Evolutionary conservation across 805 yeast genomes (phyloP).

Genomic region (Kodamaea jinghongensis): DNA sequence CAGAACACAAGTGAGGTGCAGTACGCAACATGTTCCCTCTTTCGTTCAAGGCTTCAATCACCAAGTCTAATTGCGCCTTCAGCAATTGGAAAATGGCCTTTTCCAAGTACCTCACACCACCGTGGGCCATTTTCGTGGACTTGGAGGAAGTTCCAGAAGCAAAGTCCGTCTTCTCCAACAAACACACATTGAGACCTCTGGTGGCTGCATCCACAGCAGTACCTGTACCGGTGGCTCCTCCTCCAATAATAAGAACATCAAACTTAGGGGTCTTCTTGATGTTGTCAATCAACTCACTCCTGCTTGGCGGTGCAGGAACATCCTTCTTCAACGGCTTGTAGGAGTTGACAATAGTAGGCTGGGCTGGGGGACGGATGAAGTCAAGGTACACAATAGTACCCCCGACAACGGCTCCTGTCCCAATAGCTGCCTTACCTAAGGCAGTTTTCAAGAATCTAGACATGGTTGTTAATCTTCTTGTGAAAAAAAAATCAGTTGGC

Average conservation of each 20-base stretch:
- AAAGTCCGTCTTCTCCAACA: conserved; percentile 84
- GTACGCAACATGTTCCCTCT: conserved; percentile 81
- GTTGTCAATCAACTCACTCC: conserved; percentile 51
- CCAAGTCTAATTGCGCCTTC: conserved; percentile 83
- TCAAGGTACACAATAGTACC: conserved; percentile 40
- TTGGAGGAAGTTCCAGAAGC: conserved; percentile 92
- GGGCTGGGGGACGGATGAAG: conserved; percentile 34
- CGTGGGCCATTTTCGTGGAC: conserved; percentile 95
- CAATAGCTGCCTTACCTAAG: conserved; percentile 29
- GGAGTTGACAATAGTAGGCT: conserved; percentile 24
- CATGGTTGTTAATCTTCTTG: conserved; percentile 1
- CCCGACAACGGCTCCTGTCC: conserved; percentile 33
- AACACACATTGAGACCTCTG: conserved; percentile 84
- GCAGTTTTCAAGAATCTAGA: conserved; percentile 7
- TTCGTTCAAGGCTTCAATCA: conserved; percentile 85
- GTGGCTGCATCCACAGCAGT: conserved; percentile 88
- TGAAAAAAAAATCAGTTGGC: no score
- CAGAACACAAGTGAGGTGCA: conserved; percentile 86
- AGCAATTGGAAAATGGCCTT: conserved; percentile 92
- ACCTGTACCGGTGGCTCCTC: conserved; percentile 96
- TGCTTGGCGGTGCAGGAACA: conserved; percentile 51
- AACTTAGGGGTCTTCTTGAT: conserved; percentile 47
- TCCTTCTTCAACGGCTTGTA: conserved; percentile 45
- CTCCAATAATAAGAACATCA: conserved; percentile 88
- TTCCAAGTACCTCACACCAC: conserved; percentile 94